Base-by-base conservation (phyloP, 345 rosid species). In the Hibiscus syriacus region DNA sequence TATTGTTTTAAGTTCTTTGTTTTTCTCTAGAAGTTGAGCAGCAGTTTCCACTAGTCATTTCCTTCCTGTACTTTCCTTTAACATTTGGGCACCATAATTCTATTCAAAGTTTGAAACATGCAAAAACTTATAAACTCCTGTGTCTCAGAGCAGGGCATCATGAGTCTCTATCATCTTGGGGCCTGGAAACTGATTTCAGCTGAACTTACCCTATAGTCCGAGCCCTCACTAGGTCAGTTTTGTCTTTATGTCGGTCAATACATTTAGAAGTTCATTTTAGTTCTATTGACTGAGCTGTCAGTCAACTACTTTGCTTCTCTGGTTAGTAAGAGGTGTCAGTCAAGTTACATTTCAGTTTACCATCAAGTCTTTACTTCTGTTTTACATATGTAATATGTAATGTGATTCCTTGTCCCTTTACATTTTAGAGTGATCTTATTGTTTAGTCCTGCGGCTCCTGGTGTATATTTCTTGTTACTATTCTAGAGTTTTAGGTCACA, bases 171-270 rank as follows among this genome's bases (percentile, higher is more conserved):
- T 85, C 91, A 82, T 86, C 86, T 80, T 81, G 84, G 88, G 90
- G 87, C 91, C 98, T 90, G 97, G 93, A 85, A n/a, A 87, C 89
- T 90, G 90, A 89, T 86, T 92, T 85, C 85, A 79, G 97, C 90
- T 82, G 89, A 87, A 83, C 85, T 92, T 83, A 81, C 80, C 94
- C 79, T 75, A 80, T 87, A 87, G 84, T 80, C 79, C 83, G 69
- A 82, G 80, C 86, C 81, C 87, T 79, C 81, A 49, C 72, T 77
- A 88, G 98, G 97, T 88, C 97, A 88, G 98, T 92, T 75, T 87
- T 79, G 78, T 74, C 90, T 85, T 86, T 76, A 78, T 76, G 87
- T 71, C 54, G 4, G 54, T 49, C 54, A 49, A 2, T 85, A 68
- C 90, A 66, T 76, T 70, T 12, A 78, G 17, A 61, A 73, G 81